These are phyloP conservation scores for Eucommia ulmoides DNA, from an alignment of 257 asterid genomes.

Conservation along the genomic window DNA sequence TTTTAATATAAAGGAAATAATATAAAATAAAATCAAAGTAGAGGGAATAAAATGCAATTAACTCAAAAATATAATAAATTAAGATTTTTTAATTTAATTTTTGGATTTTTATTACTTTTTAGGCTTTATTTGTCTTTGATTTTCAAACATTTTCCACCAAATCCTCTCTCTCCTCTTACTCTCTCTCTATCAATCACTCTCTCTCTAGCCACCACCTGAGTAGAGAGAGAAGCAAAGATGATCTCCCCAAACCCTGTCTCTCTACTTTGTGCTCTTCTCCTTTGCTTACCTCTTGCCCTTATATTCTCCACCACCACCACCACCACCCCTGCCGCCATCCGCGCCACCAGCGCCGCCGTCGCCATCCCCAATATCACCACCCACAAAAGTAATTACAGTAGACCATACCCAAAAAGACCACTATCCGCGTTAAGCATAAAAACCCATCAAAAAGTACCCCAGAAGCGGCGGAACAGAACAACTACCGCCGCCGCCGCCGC, in stretches of 20 bases:
- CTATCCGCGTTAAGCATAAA: neutral
- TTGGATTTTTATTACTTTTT: too few relatives aligned
- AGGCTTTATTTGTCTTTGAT: too few relatives aligned
- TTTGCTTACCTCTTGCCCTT: constrained; percentile 66
- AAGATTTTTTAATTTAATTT: too few relatives aligned
- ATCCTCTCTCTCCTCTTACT: neutral
- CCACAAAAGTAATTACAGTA: neutral
- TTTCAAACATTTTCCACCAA: too few relatives aligned
- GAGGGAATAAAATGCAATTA: too few relatives aligned
- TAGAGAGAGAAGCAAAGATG: constrained; percentile 10
- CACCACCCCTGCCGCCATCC: constrained; percentile 15
- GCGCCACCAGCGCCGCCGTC: constrained; percentile 4
- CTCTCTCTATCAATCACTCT: neutral
- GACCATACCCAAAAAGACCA: neutral
- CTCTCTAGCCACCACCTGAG: neutral
- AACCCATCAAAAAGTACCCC: constrained; percentile 11
- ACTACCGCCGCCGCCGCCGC: constrained; percentile 8
- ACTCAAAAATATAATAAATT: too few relatives aligned
- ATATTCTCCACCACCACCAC: constrained; percentile 47
- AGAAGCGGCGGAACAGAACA: too few relatives aligned
- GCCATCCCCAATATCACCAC: constrained; percentile 1
- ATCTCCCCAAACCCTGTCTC: constrained; percentile 55
- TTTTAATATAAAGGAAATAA: too few relatives aligned
- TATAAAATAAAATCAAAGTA: too few relatives aligned
- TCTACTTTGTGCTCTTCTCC: constrained; percentile 60